phyloP scores from a whole-genome alignment of 805 yeast species.

The Debaryomyces maramus region DNA sequence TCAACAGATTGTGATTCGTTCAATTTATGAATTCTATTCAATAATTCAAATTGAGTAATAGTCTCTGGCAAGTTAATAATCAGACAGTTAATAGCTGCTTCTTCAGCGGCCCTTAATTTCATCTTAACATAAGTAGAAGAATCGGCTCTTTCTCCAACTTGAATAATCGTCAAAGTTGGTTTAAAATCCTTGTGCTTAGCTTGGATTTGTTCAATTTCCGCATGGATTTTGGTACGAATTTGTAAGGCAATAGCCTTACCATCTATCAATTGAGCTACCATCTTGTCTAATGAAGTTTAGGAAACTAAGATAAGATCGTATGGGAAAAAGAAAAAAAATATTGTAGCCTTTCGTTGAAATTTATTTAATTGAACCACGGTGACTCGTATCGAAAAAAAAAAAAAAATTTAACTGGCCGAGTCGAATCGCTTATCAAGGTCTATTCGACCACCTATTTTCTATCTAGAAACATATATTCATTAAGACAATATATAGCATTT shows the following conservation, averaged over 20 bases:
- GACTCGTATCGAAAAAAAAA: conserved; percentile 5
- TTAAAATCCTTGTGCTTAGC: conserved; percentile 51
- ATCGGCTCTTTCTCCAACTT: conserved; percentile 76
- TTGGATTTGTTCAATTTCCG: conserved; percentile 43
- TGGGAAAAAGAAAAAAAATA: neutral
- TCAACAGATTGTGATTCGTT: conserved; percentile 63
- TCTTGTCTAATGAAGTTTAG: conserved; percentile 8
- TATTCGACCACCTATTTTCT: no score
- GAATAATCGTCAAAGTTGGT: conserved; percentile 70
- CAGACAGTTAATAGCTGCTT: conserved; percentile 63
- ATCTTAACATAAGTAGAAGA: conserved; percentile 79
- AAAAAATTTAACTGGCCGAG: conserved; percentile 2
- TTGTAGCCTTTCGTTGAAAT: conserved; percentile 1
- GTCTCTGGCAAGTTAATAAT: conserved; percentile 59
- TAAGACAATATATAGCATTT: no score
- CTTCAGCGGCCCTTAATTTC: conserved; percentile 76
- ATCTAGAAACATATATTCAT: no score
- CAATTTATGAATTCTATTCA: conserved; percentile 53
- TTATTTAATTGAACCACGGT: neutral
- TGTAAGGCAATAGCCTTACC: conserved; percentile 46
- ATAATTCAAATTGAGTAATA: conserved; percentile 55
- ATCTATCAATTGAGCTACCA: conserved; percentile 41
- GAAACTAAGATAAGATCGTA: neutral
- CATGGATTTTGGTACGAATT: conserved; percentile 38
- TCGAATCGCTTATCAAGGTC: no score